Percentiles rank a stretch among this genome's conserved stretches.
Evolutionary conservation across 1,284 basidiomycete species (phyloP).

Genomic region (Vanrija pseudolonga): DNA sequence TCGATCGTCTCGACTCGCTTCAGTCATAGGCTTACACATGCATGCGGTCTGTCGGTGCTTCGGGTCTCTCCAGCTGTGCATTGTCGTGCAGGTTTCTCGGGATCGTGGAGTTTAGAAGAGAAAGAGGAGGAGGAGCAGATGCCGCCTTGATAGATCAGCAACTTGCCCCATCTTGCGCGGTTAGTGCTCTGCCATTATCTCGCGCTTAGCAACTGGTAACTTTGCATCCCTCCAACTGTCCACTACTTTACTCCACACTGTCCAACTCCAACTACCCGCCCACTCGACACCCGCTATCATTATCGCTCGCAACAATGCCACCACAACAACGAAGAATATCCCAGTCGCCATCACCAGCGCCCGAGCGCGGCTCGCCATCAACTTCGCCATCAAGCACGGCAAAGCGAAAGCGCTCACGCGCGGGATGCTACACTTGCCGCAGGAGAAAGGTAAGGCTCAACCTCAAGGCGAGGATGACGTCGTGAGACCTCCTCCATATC

Average conservation of each 20-base stretch:
- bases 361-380: not conserved
- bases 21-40: no score
- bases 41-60: no score
- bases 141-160: not conserved
- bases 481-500: not conserved
- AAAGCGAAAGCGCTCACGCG: conserved; percentile 18
- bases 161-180: not conserved
- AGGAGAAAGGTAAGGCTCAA: conserved; percentile 14
- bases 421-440: conserved; percentile 23
- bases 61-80: no score
- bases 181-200: not conserved
- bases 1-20: no score
- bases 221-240: not conserved
- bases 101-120: no score
- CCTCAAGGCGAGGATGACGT: not conserved
- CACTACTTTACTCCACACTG: no score
- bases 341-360: not conserved
- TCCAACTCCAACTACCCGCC: no score
- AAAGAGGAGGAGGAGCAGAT: no score
- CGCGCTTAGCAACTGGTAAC: no score
- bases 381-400: not conserved
- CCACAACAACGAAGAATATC: not conserved
- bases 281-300: not conserved
- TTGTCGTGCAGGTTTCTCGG: no score
- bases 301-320: not conserved